A percentile compares a stretch with the other conserved stretches of the same genome.
Evolutionary conservation across 441 rosid species (phyloP).

Genomic region (Flueggea neowawraea): DNA sequence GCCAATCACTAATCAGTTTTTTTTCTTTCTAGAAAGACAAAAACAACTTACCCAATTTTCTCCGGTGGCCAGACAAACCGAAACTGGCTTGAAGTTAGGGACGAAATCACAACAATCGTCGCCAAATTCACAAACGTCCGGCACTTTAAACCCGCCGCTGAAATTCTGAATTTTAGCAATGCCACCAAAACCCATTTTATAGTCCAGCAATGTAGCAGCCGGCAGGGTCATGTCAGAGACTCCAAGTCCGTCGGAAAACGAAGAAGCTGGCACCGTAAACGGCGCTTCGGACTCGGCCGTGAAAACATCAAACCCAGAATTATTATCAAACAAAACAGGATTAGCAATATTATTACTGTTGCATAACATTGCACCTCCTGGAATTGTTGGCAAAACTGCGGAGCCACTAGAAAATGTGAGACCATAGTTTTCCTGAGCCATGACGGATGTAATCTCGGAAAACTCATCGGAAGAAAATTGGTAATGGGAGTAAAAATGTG

Average conservation of each 20-base stretch:
- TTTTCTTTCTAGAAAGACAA: background rate
- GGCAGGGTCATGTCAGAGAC: constrained; percentile 34
- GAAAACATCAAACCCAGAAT: constrained; percentile 4
- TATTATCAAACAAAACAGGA: constrained; percentile 15
- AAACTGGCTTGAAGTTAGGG: constrained; percentile 42
- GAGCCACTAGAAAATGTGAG: constrained; percentile 3
- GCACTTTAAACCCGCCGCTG: constrained; percentile 28
- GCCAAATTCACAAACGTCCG: constrained; percentile 35
- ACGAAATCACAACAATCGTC: constrained; percentile 45
- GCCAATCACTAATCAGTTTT: too few relatives aligned
- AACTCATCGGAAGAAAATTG: constrained; percentile 34
- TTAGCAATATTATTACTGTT: constrained; percentile 14
- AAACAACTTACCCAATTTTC: constrained; percentile 44
- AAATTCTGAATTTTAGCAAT: constrained; percentile 23
- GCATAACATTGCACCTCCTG: constrained; percentile 24
- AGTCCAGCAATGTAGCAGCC: constrained; percentile 24
- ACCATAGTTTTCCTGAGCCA: constrained; percentile 9
- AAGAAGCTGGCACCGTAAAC: constrained; percentile 10
- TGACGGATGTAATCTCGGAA: constrained; percentile 28
- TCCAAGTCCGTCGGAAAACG: constrained; percentile 39
- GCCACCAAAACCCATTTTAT: constrained; percentile 22
- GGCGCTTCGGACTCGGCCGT: constrained; percentile 18
- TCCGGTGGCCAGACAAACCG: constrained; percentile 24
- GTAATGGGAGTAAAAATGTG: constrained; percentile 43
- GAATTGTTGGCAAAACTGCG: background rate